Evolutionary conservation across 208 protist genomes (phyloP).

Genomic region (Acanthamoeba comandoni): DNA sequence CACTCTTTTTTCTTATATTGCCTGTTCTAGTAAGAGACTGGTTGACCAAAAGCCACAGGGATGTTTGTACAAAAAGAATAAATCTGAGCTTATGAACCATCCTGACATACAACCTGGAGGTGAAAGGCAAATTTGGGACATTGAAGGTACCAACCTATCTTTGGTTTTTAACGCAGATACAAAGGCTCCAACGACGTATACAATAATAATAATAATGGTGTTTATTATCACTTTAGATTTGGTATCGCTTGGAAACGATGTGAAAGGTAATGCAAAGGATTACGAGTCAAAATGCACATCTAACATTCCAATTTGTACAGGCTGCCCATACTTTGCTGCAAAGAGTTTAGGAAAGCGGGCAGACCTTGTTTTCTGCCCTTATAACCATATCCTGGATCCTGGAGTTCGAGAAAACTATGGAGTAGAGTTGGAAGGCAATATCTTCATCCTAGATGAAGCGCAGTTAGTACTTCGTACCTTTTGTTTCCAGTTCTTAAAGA

Average conservation of each 20-base stretch:
- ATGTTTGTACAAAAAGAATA: conserved; percentile 58
- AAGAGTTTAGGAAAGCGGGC: conserved; percentile 29
- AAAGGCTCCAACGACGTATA: too few species aligned
- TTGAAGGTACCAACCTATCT: conserved; percentile 23
- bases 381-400: conserved; percentile 68
- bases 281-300: too few species aligned
- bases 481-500: too few species aligned
- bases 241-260: conserved; percentile 38
- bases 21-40: not conserved
- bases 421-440: conserved; percentile 53
- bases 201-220: too few species aligned
- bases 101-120: conserved; percentile 45
- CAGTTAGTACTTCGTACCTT: conserved; percentile 24
- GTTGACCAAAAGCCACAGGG: not conserved
- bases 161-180: too few species aligned
- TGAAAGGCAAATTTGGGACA: conserved; percentile 58
- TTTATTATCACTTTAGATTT: conserved; percentile 27
- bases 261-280: conserved; percentile 56
- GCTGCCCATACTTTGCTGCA: conserved; percentile 68
- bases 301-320: not conserved
- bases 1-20: not conserved
- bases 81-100: conserved; percentile 20
- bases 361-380: conserved; percentile 71
- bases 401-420: conserved; percentile 46
- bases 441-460: conserved; percentile 66